Evolutionary conservation across 2,329 filamentous ascomycete genomes (phyloP).

Genomic region (Xylaria multiplex): DNA sequence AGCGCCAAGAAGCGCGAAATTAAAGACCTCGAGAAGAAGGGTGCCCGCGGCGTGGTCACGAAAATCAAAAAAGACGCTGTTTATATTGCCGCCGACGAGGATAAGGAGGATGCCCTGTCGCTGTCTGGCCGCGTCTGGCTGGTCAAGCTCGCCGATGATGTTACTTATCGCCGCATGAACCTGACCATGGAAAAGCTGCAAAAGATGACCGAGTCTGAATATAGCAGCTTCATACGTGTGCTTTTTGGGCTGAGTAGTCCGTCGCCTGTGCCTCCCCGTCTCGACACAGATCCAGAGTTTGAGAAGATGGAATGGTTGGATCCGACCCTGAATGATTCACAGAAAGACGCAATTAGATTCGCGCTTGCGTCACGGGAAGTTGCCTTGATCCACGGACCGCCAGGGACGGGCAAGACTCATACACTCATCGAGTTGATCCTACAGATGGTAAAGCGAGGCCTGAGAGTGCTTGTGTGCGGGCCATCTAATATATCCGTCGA

Average conservation of each 20-base stretch:
- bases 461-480: slow-evolving; percentile 89
- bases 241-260: slow-evolving; percentile 69
- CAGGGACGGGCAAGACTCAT: slow-evolving; percentile 96
- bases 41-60: slow-evolving; percentile 76
- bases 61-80: slow-evolving; percentile 68
- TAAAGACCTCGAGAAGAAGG: slow-evolving; percentile 74
- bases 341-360: slow-evolving; percentile 79
- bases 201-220: slow-evolving; percentile 66
- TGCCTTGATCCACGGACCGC: slow-evolving; percentile 91
- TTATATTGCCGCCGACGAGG: slow-evolving; percentile 75
- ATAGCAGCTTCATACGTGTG: slow-evolving; percentile 69
- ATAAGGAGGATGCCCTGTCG: slow-evolving; percentile 59
- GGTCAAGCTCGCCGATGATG: slow-evolving; percentile 74
- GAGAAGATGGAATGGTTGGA: slow-evolving; percentile 69
- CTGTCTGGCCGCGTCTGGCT: slow-evolving; percentile 67
- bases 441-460: slow-evolving; percentile 80
- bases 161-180: slow-evolving; percentile 73
- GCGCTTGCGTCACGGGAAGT: slow-evolving; percentile 84
- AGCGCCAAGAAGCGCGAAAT: slow-evolving; percentile 78
- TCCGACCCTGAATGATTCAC: slow-evolving; percentile 70
- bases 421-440: slow-evolving; percentile 94
- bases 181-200: slow-evolving; percentile 68
- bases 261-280: slow-evolving; percentile 57
- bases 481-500: slow-evolving; percentile 98
- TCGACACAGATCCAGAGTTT: slow-evolving; percentile 54